Percentiles rank a stretch among this genome's conserved stretches.
phyloP scores from a whole-genome alignment of 1,284 basidiomycete species.

The Xanthoconium separans region DNA sequence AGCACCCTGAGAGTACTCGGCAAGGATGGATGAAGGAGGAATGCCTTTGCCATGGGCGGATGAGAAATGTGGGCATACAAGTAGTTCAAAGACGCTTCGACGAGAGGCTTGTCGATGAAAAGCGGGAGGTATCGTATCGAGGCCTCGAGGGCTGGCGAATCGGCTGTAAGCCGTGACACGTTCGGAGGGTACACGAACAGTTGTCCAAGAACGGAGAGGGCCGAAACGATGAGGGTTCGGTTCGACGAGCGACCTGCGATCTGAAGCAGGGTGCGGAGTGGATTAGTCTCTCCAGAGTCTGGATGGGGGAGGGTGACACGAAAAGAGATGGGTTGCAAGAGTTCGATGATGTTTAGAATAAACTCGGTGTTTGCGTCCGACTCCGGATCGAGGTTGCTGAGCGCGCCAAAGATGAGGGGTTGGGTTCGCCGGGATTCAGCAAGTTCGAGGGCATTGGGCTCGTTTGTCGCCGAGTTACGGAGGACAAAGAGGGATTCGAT shows the following conservation, averaged over 20 bases:
- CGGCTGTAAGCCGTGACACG: slow-evolving; percentile 46
- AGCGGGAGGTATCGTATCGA: slow-evolving; percentile 74
- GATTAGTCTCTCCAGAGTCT: slow-evolving; percentile 36
- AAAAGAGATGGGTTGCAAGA: slow-evolving; percentile 54
- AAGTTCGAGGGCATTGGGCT: slow-evolving; percentile 64
- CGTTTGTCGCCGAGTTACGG: slow-evolving; percentile 70
- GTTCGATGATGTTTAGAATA: slow-evolving; percentile 63
- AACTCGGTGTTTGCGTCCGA: slow-evolving; percentile 68
- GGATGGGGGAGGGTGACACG: slow-evolving; percentile 40
- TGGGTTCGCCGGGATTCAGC: slow-evolving; percentile 55
- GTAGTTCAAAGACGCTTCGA: slow-evolving; percentile 71
- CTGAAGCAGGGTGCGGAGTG: slow-evolving; percentile 49
- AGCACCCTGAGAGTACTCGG: slow-evolving; percentile 65
- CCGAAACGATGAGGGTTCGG: slow-evolving; percentile 67
- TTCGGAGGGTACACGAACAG: slow-evolving; percentile 65
- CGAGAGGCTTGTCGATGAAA: slow-evolving; percentile 63
- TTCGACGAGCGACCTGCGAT: slow-evolving; percentile 62
- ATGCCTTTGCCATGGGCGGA: slow-evolving; percentile 72
- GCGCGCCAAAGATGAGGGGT: slow-evolving; percentile 55
- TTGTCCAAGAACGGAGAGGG: slow-evolving; percentile 56
- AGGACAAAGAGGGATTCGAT: slow-evolving; percentile 75
- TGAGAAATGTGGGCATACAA: slow-evolving; percentile 75
- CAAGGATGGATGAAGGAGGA: slow-evolving; percentile 69
- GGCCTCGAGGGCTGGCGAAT: slow-evolving; percentile 57
- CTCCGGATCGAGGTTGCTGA: slow-evolving; percentile 54